Evolutionary conservation across 257 asterid species (phyloP).

Genomic region (Perilla frutescens): DNA sequence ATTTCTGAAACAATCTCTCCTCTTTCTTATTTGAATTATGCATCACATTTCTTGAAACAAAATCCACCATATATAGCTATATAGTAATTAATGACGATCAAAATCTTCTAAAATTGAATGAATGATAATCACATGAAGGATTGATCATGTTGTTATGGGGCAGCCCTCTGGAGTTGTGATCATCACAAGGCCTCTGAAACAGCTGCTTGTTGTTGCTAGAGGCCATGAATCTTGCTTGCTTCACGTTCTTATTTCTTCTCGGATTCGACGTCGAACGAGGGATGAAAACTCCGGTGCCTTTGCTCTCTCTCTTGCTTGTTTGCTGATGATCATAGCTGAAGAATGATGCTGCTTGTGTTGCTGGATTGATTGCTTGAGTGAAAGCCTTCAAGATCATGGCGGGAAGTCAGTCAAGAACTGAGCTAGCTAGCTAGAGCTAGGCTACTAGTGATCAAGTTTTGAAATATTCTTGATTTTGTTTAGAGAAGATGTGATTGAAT

Average conservation of each 20-base stretch:
- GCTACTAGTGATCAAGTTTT: too few species aligned
- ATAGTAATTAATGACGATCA: conserved; percentile 24
- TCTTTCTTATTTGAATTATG: conserved; percentile 26
- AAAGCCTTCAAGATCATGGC: conserved; percentile 42
- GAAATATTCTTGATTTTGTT: too few species aligned
- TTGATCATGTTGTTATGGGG: conserved; percentile 38
- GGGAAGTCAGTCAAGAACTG: neutral
- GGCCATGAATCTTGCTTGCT: conserved; percentile 49
- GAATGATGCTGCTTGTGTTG: conserved; percentile 44
- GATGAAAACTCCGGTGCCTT: conserved; percentile 92
- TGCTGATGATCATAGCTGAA: conserved; percentile 49
- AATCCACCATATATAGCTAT: too few species aligned
- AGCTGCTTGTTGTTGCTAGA: conserved; percentile 41
- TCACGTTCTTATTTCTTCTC: conserved; percentile 48
- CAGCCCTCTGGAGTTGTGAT: conserved; percentile 51
- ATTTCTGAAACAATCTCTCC: conserved; percentile 1
- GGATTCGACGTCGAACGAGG: conserved; percentile 64
- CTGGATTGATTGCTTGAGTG: conserved; percentile 50
- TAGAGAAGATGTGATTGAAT: too few species aligned
- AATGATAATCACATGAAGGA: conserved; percentile 49
- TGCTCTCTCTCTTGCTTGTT: conserved; percentile 63
- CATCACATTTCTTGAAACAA: conserved; percentile 2
- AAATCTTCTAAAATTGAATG: conserved; percentile 54
- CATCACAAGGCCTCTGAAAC: conserved; percentile 50
- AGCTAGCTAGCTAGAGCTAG: too few species aligned